A percentile compares a stretch with the other conserved stretches of the same genome.
phyloP scores from a whole-genome alignment of 2,329 filamentous ascomycete genomes.

The Simplicillium sp. region DNA sequence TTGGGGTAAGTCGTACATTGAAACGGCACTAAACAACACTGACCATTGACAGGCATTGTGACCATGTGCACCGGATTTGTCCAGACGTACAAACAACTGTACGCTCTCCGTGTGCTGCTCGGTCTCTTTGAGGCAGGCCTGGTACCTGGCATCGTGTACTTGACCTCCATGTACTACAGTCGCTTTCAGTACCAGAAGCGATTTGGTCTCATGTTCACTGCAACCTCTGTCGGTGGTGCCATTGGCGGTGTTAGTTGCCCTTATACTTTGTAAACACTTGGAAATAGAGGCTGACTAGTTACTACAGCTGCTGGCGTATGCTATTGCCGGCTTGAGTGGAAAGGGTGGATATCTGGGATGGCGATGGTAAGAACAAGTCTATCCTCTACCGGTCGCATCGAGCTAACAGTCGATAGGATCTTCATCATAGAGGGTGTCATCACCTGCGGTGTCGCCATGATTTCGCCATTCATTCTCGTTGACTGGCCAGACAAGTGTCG shows the following conservation, averaged over 20 bases:
- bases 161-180: conserved; percentile 57
- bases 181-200: conserved; percentile 27
- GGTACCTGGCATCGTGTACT: conserved; percentile 47
- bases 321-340: no score
- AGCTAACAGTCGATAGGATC: conserved; percentile 13
- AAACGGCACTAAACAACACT: no score
- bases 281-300: no score
- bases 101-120: conserved; percentile 11
- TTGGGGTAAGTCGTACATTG: not conserved
- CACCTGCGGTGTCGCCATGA: conserved; percentile 12
- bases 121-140: conserved; percentile 26
- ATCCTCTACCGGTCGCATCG: no score
- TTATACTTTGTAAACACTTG: no score
- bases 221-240: no score
- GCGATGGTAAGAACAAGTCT: no score
- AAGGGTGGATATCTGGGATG: no score
- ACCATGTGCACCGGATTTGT: conserved; percentile 6
- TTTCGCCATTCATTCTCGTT: conserved; percentile 13
- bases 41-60: conserved; percentile 1
- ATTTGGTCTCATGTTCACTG: conserved; percentile 53
- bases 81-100: conserved; percentile 10
- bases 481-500: conserved; percentile 20
- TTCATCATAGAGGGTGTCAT: conserved; percentile 22
- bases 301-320: no score
- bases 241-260: no score